These are phyloP conservation scores for Blastomyces percursus DNA, from an alignment of 2,329 filamentous ascomycete species.

Conservation along the genomic window DNA sequence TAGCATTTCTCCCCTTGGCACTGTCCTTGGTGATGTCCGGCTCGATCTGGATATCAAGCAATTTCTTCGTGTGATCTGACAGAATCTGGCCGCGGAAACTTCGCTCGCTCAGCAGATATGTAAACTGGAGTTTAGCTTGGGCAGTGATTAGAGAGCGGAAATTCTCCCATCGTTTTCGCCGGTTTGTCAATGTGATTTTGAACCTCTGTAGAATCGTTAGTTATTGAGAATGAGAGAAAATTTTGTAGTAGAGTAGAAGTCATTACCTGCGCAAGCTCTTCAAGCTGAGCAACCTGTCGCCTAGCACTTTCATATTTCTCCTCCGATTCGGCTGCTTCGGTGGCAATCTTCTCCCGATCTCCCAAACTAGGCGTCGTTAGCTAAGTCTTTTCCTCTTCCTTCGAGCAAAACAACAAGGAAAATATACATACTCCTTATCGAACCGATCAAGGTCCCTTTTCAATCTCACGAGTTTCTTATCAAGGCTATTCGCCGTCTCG, in stretches of 20 bases:
- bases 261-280: conserved; percentile 30
- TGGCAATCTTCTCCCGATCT: conserved; percentile 54
- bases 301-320: conserved; percentile 28
- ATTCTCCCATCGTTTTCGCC: conserved; percentile 62
- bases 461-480: conserved; percentile 42
- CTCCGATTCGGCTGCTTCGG: conserved; percentile 31
- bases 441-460: conserved; percentile 48
- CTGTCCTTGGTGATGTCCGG: conserved; percentile 58
- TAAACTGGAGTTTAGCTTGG: conserved; percentile 76
- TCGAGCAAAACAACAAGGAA: neutral
- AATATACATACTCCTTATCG: conserved; percentile 36
- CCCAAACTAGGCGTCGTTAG: conserved; percentile 39
- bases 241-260: conserved; percentile 8
- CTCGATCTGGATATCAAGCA: conserved; percentile 64
- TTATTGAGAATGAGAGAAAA: neutral
- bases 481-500: conserved; percentile 48
- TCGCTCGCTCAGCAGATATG: conserved; percentile 77
- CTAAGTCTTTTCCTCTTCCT: neutral
- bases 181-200: conserved; percentile 52
- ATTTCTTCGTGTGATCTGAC: conserved; percentile 63
- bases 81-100: conserved; percentile 73
- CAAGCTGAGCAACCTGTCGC: conserved; percentile 29
- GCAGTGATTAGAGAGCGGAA: conserved; percentile 80
- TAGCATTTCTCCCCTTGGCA: conserved; percentile 66
- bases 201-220: conserved; percentile 33